Conservation (phyloP, 2,329 filamentous ascomycete species). For the Polytolypa hystricis region DNA sequence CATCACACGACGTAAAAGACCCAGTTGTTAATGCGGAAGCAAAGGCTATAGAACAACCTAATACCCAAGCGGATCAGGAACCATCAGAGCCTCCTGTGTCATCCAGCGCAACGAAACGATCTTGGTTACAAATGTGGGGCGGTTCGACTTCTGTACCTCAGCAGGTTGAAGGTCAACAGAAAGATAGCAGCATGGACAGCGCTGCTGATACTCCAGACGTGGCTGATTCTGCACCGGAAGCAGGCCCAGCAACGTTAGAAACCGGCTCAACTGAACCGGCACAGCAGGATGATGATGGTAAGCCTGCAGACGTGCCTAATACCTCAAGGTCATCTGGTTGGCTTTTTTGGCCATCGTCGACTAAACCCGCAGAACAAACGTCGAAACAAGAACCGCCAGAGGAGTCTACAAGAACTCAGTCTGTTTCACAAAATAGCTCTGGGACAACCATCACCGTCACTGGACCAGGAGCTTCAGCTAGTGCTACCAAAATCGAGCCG, state of each 20-base stretch:
- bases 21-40: slow-evolving; percentile 3
- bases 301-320: slow-evolving; percentile 4
- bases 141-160: slow-evolving; percentile 18
- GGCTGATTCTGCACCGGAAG: slow-evolving; percentile 3
- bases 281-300: not conserved
- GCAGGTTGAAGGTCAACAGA: slow-evolving; percentile 15
- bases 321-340: slow-evolving; percentile 25
- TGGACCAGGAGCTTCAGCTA: slow-evolving; percentile 12
- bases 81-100: not conserved
- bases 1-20: not conserved
- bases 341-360: slow-evolving; percentile 32
- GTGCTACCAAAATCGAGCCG: slow-evolving; percentile 15
- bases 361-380: slow-evolving; percentile 16
- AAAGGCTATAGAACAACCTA: slow-evolving; percentile 1
- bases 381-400: too few relatives aligned
- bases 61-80: slow-evolving; percentile 6
- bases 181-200: slow-evolving; percentile 10
- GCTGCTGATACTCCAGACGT: slow-evolving; percentile 7
- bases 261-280: slow-evolving; percentile 10
- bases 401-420: not conserved
- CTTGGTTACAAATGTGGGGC: slow-evolving; percentile 37
- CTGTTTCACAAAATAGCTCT: not conserved
- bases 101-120: slow-evolving; percentile 25
- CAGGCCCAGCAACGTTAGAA: slow-evolving; percentile 13
- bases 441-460: slow-evolving; percentile 15